These are phyloP conservation scores for Ganoderma sinense DNA, from an alignment of 1,284 basidiomycete genomes.

Conservation along the genomic window DNA sequence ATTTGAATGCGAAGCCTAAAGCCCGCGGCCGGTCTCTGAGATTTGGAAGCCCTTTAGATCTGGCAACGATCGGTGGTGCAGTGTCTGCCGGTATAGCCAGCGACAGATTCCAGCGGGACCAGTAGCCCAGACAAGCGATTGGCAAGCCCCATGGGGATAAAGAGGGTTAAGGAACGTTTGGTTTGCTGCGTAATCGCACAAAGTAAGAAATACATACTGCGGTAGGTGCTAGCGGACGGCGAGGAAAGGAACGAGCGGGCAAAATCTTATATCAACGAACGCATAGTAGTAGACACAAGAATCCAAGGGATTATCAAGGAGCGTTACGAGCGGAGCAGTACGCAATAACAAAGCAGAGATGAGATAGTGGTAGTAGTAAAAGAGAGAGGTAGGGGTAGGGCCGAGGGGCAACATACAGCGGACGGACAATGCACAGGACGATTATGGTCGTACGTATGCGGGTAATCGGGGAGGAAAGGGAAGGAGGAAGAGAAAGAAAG, in stretches of 20 bases:
- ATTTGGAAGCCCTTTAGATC: too few relatives aligned
- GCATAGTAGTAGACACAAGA: constrained; percentile 30
- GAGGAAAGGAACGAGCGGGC: constrained; percentile 14
- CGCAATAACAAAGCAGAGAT: constrained; percentile 28
- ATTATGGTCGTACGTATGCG: constrained; percentile 14
- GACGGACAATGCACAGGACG: constrained; percentile 15
- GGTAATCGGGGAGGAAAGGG: constrained; percentile 1
- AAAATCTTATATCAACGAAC: constrained; percentile 15
- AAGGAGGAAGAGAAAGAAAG: constrained; percentile 6
- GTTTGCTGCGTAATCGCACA: constrained; percentile 35
- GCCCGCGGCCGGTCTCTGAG: too few relatives aligned
- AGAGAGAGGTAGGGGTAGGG: background rate
- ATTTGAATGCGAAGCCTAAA: background rate
- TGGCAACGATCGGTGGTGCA: background rate
- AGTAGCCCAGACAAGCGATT: background rate
- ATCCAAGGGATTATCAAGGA: constrained; percentile 32
- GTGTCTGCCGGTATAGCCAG: background rate
- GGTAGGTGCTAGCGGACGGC: constrained; percentile 16
- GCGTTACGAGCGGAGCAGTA: constrained; percentile 30
- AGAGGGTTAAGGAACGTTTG: constrained; percentile 29
- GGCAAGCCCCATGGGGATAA: too few relatives aligned
- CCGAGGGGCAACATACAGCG: background rate
- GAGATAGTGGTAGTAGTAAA: constrained; percentile 7
- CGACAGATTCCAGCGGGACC: background rate
- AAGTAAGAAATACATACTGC: constrained; percentile 37